These are phyloP conservation scores for Colletotrichum sansevieriae DNA, from an alignment of 2,329 filamentous ascomycete genomes.

Conservation along the genomic window DNA sequence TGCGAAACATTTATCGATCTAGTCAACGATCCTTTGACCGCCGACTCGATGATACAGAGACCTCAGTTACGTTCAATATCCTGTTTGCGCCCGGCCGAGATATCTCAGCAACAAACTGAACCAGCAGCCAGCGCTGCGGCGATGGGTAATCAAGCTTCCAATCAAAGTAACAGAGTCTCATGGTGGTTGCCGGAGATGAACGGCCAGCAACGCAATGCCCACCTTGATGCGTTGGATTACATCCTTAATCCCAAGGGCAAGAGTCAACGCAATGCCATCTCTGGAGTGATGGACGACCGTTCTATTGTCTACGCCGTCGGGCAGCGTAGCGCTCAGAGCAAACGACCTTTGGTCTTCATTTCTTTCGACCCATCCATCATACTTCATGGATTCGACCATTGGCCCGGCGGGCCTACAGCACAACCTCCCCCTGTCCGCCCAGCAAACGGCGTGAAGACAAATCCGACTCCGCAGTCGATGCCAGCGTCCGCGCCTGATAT, in stretches of 20 bases:
- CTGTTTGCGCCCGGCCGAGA: conserved; percentile 5
- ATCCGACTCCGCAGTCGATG: conserved; percentile 33
- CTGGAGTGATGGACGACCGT: conserved; percentile 61
- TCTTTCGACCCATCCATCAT: conserved; percentile 57
- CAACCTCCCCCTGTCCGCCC: not conserved
- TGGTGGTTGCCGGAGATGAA: conserved; percentile 46
- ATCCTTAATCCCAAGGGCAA: conserved; percentile 55
- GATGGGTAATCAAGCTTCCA: too few relatives aligned
- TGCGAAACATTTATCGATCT: conserved; percentile 71
- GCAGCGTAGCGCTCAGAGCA: conserved; percentile 40
- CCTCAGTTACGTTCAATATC: conserved; percentile 59
- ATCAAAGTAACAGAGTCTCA: conserved; percentile 17
- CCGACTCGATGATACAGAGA: conserved; percentile 47
- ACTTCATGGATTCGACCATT: conserved; percentile 47
- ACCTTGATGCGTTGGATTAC: conserved; percentile 47
- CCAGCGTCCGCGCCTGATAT: conserved; percentile 10
- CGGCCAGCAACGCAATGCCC: not conserved
- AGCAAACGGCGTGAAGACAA: not conserved
- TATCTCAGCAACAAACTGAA: not conserved
- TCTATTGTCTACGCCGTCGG: conserved; percentile 60
- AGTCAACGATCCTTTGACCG: conserved; percentile 61
- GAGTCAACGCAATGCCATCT: conserved; percentile 50
- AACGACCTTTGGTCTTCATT: conserved; percentile 56
- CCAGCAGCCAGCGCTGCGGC: too few relatives aligned
- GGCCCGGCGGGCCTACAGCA: conserved; percentile 42